Evolutionary conservation across 75 land plant genomes (phyloP).

Genomic region (Sequoia sempervirens): DNA sequence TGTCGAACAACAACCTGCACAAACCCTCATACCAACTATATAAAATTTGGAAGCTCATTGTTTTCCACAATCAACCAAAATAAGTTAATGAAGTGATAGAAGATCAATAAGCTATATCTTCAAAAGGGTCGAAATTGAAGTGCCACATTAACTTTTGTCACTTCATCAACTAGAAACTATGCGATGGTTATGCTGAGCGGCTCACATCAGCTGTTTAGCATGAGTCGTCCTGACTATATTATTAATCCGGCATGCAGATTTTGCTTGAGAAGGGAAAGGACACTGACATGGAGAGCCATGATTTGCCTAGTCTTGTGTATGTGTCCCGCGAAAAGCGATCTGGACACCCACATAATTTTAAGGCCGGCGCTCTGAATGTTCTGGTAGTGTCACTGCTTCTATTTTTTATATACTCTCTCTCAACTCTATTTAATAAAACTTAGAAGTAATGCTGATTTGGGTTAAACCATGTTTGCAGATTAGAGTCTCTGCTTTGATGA

Average conservation of each 20-base stretch:
- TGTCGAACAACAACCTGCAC: no score
- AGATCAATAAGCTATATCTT: neutral
- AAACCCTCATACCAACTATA: no score
- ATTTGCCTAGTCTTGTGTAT: constrained; percentile 36
- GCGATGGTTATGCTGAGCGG: neutral
- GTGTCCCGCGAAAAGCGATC: constrained; percentile 17
- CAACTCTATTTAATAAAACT: neutral
- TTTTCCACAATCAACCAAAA: no score
- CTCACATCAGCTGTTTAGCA: neutral
- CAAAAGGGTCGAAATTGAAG: neutral
- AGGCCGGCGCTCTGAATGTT: constrained; percentile 58
- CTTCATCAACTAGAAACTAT: no score
- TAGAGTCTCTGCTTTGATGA: constrained; percentile 27
- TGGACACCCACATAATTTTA: constrained; percentile 34
- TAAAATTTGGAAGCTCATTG: no score
- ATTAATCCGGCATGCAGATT: constrained; percentile 12
- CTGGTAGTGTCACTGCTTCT: constrained; percentile 16
- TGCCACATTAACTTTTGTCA: neutral
- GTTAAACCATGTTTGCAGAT: neutral
- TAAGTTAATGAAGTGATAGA: no score
- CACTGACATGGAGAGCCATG: constrained; percentile 6
- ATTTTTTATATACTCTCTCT: neutral
- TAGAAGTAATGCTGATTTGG: neutral
- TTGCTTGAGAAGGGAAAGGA: constrained; percentile 33
- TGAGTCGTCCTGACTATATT: neutral